Percentiles rank a stretch among this genome's conserved stretches.
Conservation (phyloP, 257 asterid genomes). For the Penstemon newberryi region DNA sequence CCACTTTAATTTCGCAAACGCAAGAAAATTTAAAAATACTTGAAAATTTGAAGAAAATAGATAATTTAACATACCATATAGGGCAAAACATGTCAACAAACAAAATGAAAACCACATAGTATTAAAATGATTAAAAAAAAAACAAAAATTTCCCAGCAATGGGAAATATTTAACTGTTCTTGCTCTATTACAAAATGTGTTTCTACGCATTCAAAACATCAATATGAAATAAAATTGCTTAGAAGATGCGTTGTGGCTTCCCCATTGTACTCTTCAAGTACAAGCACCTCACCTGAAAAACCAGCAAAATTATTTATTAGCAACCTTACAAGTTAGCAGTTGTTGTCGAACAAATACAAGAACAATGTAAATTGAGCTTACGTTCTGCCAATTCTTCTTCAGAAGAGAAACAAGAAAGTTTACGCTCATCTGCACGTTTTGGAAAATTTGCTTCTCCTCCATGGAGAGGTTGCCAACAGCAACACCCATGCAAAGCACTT, state of each 20-base stretch:
- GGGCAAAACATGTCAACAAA: not conserved
- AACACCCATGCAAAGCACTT: constrained; percentile 63
- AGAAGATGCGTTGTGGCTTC: constrained; percentile 51
- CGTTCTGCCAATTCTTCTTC: constrained; percentile 60
- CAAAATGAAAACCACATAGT: not conserved
- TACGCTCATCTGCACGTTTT: constrained; percentile 54
- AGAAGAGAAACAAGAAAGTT: constrained; percentile 51
- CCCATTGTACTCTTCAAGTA: constrained; percentile 62
- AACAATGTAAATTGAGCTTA: constrained; percentile 28
- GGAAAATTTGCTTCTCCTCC: constrained; percentile 58
- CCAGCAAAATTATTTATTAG: not conserved
- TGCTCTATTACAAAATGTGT: constrained; percentile 19
- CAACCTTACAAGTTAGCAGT: not conserved
- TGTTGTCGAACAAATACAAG: not conserved
- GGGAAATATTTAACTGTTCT: constrained; percentile 25
- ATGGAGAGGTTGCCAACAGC: constrained; percentile 54
- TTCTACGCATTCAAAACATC: constrained; percentile 3
- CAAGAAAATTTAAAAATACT: too few relatives aligned
- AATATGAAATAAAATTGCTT: constrained; percentile 2
- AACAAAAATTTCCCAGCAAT: constrained; percentile 25
- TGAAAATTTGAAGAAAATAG: too few relatives aligned
- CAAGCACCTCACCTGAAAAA: constrained; percentile 51
- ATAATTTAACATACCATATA: not conserved
- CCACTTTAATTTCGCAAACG: too few relatives aligned
- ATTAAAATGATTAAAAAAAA: constrained; percentile 22